A percentile compares a stretch with the other conserved stretches of the same genome.
Evolutionary conservation across 371 early-diverging fungal genomes (phyloP).

Genomic region (Funneliformis caledonium): DNA sequence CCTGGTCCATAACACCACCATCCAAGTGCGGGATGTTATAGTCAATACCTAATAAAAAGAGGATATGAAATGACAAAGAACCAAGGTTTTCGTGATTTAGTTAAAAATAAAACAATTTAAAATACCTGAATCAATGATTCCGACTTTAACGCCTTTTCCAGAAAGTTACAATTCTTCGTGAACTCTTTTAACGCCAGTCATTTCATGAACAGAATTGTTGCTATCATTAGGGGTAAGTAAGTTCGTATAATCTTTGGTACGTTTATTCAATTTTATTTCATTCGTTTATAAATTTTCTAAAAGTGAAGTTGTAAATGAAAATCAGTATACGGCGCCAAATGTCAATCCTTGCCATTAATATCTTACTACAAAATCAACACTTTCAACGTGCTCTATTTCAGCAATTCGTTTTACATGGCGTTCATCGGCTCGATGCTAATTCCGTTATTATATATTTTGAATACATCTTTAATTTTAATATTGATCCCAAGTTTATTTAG

Average conservation of each 20-base stretch:
- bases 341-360: too few relatives aligned
- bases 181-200: slow-evolving; percentile 66
- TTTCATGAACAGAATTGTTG: slow-evolving; percentile 50
- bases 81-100: not conserved
- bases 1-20: slow-evolving; percentile 54
- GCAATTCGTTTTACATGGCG: too few relatives aligned
- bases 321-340: too few relatives aligned
- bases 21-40: slow-evolving; percentile 61
- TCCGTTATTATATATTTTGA: too few relatives aligned
- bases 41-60: slow-evolving; percentile 48
- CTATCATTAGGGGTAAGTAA: not conserved
- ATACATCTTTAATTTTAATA: too few relatives aligned
- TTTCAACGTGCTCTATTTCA: too few relatives aligned
- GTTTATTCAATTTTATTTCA: too few relatives aligned
- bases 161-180: slow-evolving; percentile 55
- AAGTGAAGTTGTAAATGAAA: too few relatives aligned
- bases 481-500: too few relatives aligned
- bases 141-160: slow-evolving; percentile 67
- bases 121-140: slow-evolving; percentile 57
- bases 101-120: not conserved
- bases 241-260: not conserved
- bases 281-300: too few relatives aligned
- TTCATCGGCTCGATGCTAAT: too few relatives aligned
- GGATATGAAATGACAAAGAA: not conserved
- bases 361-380: too few relatives aligned